Base-by-base conservation (phyloP, 176 grass and related monocot species). In the Bothriochloa decipiens region DNA sequence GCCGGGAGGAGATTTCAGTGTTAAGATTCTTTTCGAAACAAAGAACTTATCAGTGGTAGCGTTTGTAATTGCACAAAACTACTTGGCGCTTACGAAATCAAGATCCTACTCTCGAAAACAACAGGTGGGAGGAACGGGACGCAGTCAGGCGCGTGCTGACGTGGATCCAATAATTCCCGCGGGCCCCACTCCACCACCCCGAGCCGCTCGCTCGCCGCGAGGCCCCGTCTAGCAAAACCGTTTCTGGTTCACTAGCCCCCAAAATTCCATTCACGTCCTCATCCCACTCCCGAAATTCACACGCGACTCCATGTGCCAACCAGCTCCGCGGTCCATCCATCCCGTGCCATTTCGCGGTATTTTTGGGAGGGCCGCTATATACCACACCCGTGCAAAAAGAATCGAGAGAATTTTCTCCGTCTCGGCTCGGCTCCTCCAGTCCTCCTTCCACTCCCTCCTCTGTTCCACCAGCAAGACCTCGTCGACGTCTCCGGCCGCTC, bases 131-230 rank as follows among this genome's bases (percentile, higher is more conserved):
- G 8, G 57, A 4, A 22, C 22, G 9, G 58, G 23, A 49, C 42
- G 5, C 6, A 35, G 74, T 18, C 41, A 58, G 64, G 64, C 14
- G 16, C 6, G 18, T 42, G 83, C 35, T 77, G 86, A 82, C 82
- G 83, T 88, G 90, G 82, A 66, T 65, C 64, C 82, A 82, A 85
- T 88, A 80, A 89, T 86, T 91, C n/a, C 2, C 2, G 11, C 4
- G 90, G 83, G 8, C 37, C 71, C 79, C 82, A 72, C 36, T 28
- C 37, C 41, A 22, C 87, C 68, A 67, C 43, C 41, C 9, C 41
- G 26, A 33, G 29, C 52, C 78, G 64, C 29, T 32, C 2, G 29
- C 20, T 17, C 45, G 14, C 71, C 15, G 10, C 60, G 22, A 12
- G 23, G n/a, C 42, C 42, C 43, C 60, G 79, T 72, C 83, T 71